phyloP scores from a whole-genome alignment of 2,329 filamentous ascomycete genomes.

The Blumeria hordei region DNA sequence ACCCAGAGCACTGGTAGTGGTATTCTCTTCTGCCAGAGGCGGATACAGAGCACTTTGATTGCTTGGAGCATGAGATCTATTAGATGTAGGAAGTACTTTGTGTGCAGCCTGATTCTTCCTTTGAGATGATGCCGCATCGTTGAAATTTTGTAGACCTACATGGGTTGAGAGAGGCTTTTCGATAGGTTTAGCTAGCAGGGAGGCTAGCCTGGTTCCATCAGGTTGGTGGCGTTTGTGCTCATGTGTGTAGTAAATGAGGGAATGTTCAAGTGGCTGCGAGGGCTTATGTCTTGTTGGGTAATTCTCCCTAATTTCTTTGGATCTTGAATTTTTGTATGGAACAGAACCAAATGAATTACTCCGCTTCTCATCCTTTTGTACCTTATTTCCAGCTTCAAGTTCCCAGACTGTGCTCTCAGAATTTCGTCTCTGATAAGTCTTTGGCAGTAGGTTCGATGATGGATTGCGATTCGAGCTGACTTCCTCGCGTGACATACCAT shows the following conservation, averaged over 20 bases:
- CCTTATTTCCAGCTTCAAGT: slow-evolving; percentile 5
- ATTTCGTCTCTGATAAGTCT: slow-evolving; percentile 11
- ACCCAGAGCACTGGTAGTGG: slow-evolving; percentile 1
- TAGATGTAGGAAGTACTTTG: slow-evolving; percentile 3
- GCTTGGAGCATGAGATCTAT: slow-evolving; percentile 7
- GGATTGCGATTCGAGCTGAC: not conserved
- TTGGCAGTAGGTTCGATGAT: not conserved
- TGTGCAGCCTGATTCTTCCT: not conserved
- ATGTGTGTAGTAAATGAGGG: not conserved
- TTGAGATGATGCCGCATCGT: slow-evolving; percentile 5
- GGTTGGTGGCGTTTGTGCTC: slow-evolving; percentile 3
- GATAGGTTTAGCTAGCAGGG: slow-evolving; percentile 5
- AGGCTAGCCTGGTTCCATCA: slow-evolving; percentile 11
- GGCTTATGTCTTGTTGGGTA: slow-evolving; percentile 4
- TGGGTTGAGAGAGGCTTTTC: slow-evolving; percentile 11
- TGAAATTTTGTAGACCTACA: slow-evolving; percentile 10
- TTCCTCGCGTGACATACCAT: not conserved
- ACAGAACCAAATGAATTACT: slow-evolving; percentile 10
- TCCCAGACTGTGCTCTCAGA: slow-evolving; percentile 15
- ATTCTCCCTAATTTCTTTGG: not conserved
- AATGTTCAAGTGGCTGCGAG: not conserved
- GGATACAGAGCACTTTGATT: slow-evolving; percentile 10
- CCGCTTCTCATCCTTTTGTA: slow-evolving; percentile 4
- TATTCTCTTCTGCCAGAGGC: slow-evolving; percentile 5
- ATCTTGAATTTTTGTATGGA: slow-evolving; percentile 1